Base-by-base conservation (phyloP, 805 yeast genomes). In the Saturnispora quitensis region DNA sequence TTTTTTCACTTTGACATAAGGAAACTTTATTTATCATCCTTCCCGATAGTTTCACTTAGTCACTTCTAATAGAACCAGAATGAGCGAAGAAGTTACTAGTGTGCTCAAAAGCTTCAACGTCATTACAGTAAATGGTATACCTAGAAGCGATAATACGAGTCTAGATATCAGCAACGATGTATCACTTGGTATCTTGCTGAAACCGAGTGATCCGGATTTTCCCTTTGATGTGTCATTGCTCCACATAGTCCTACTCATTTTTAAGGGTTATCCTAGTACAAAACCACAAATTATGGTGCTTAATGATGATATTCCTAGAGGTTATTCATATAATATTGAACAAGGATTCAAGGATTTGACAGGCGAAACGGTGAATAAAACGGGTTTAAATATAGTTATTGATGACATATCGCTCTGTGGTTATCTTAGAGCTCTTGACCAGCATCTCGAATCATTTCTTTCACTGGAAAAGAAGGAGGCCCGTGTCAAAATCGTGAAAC, bases 191-290 rank as follows among this genome's bases (percentile, higher is more conserved):
- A 72, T 79, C 55, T 55, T 71, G 33, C 53, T 80, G 45, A 60
- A 58, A 20, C 90, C 90, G 0, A 71, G 82, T 0, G 90, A 84
- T 61, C 89, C 89, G 0, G 85, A 84, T 44, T 85, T 86, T 60
- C 84, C 89, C 0, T 84, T 73, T 60, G 88, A 82, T 50, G 64
- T 85, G 31, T 74, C 73, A 3, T 58, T 62, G n/a, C 69, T 85
- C 51, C 73, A 76, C 47, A 59, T 84, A 33, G 74, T 78, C 44
- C 62, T 86, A 33, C 64, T 72, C 38, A 69, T 85, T 3, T 88
- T 91, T 0, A 60, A 65, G 2, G 67, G 66, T 34, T 85, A 82
- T 58, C 89, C 89, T 0, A 48, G 52, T 36, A 60, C 60, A n/a
- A 55, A 61, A 17, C 86, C 89, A 1, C 66, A 73, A 15, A 71